phyloP scores from a whole-genome alignment of 441 rosid species.

The Breynia disticha region DNA sequence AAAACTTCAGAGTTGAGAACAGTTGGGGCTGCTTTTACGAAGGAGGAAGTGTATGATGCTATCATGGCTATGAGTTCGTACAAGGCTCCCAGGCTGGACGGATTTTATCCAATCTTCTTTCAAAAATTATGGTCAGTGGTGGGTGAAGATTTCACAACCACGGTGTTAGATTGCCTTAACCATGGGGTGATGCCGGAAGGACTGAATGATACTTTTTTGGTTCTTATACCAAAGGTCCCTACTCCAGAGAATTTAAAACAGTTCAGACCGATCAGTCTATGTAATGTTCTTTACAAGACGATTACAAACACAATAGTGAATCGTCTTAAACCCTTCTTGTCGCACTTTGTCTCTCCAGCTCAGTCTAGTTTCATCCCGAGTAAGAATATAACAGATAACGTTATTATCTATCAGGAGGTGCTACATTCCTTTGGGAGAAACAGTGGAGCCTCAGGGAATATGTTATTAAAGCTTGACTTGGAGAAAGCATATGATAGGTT shows the following conservation, averaged over 20 bases:
- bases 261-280: no score
- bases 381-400: not conserved
- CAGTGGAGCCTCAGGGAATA: not conserved
- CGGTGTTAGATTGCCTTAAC: not conserved
- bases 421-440: not conserved
- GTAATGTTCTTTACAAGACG: not conserved
- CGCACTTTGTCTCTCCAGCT: not conserved
- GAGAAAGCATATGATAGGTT: slow-evolving; percentile 3
- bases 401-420: slow-evolving; percentile 5
- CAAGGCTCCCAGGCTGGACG: not conserved
- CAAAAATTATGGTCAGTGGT: not conserved
- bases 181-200: not conserved
- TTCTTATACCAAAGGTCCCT: not conserved
- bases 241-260: not conserved
- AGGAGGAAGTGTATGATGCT: not conserved
- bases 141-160: no score
- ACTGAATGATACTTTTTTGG: not conserved
- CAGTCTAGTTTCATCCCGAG: slow-evolving; percentile 4
- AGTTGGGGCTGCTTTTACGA: no score
- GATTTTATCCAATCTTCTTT: not conserved
- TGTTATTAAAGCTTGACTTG: not conserved
- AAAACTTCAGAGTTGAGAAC: no score
- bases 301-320: not conserved
- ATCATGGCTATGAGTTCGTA: not conserved
- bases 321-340: not conserved